Conservation (phyloP, 257 asterid genomes). For the Salvia hispanica region DNA sequence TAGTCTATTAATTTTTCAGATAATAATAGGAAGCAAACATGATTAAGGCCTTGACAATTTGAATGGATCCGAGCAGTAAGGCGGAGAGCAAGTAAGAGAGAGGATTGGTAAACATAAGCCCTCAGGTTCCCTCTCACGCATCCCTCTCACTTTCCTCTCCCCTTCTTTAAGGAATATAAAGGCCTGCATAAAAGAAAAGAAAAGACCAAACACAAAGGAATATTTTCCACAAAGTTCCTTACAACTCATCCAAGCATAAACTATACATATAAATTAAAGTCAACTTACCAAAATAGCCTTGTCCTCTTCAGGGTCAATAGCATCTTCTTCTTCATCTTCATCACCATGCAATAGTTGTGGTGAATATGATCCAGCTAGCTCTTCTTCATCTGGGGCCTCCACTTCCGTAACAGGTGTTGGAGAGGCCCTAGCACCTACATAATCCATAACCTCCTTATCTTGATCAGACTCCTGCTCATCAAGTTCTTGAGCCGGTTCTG, state of each 20-base stretch:
- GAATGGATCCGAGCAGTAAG: neutral
- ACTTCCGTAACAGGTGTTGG: slow-evolving; percentile 53
- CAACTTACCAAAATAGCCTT: slow-evolving; percentile 66
- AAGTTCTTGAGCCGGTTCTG: slow-evolving; percentile 35
- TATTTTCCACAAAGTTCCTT: slow-evolving; percentile 5
- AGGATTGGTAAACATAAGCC: neutral
- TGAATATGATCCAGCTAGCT: slow-evolving; percentile 72
- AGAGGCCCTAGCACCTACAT: slow-evolving; percentile 45
- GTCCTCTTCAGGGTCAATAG: slow-evolving; percentile 92
- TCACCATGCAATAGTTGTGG: slow-evolving; percentile 75
- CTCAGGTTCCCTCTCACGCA: neutral
- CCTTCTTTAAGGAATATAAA: neutral
- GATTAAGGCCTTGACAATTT: neutral
- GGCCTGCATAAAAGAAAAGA: slow-evolving; percentile 5
- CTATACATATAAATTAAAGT: slow-evolving; percentile 1
- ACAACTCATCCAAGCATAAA: slow-evolving; percentile 5
- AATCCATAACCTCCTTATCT: slow-evolving; percentile 42
- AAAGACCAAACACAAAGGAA: neutral
- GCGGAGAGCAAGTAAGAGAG: neutral
- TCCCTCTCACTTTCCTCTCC: neutral
- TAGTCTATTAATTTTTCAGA: neutral
- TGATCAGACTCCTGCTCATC: slow-evolving; percentile 51
- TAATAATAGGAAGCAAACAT: neutral
- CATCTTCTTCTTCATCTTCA: slow-evolving; percentile 70
- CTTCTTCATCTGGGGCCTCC: slow-evolving; percentile 57